These are phyloP conservation scores for Lipomyces sp. DNA, from an alignment of 805 yeast species.

Conservation along the genomic window DNA sequence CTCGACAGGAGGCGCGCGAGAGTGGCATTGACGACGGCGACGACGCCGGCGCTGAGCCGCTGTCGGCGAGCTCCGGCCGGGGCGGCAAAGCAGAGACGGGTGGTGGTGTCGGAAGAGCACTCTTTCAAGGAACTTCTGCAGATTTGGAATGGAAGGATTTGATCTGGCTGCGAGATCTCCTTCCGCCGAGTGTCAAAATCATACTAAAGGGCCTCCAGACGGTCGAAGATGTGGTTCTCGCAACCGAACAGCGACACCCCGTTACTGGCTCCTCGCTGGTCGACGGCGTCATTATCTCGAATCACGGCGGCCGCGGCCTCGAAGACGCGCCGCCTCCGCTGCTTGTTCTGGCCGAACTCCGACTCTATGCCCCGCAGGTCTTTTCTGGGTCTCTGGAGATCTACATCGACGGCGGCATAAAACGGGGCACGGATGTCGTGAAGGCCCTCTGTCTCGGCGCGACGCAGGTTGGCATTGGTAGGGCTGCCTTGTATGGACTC, in stretches of 20 bases:
- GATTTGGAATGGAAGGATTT: slow-evolving; percentile 29
- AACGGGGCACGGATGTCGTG: slow-evolving; percentile 62
- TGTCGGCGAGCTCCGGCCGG: slow-evolving; percentile 25
- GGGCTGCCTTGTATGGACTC: slow-evolving; percentile 63
- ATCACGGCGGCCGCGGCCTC: slow-evolving; percentile 70
- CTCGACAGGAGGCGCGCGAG: slow-evolving; percentile 25
- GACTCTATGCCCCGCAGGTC: slow-evolving; percentile 39
- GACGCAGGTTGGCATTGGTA: slow-evolving; percentile 59
- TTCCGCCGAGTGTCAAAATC: slow-evolving; percentile 30
- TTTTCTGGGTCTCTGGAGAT: slow-evolving; percentile 48
- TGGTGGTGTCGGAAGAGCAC: slow-evolving; percentile 37
- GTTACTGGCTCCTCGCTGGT: slow-evolving; percentile 26
- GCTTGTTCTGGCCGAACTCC: slow-evolving; percentile 57
- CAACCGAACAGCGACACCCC: slow-evolving; percentile 17
- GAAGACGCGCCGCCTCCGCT: slow-evolving; percentile 62
- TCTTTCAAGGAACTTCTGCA: slow-evolving; percentile 34
- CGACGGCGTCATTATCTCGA: slow-evolving; percentile 58
- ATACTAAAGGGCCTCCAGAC: slow-evolving; percentile 32
- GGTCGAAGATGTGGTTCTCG: slow-evolving; percentile 29
- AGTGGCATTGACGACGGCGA: slow-evolving; percentile 19
- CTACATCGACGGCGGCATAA: slow-evolving; percentile 63
- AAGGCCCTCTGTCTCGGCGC: slow-evolving; percentile 70
- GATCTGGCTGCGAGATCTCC: slow-evolving; percentile 20
- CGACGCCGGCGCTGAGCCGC: slow-evolving; percentile 13
- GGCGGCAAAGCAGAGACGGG: slow-evolving; percentile 35